Evolutionary conservation across 1,284 basidiomycete genomes (phyloP).

Genomic region (Baeospora myosura): DNA sequence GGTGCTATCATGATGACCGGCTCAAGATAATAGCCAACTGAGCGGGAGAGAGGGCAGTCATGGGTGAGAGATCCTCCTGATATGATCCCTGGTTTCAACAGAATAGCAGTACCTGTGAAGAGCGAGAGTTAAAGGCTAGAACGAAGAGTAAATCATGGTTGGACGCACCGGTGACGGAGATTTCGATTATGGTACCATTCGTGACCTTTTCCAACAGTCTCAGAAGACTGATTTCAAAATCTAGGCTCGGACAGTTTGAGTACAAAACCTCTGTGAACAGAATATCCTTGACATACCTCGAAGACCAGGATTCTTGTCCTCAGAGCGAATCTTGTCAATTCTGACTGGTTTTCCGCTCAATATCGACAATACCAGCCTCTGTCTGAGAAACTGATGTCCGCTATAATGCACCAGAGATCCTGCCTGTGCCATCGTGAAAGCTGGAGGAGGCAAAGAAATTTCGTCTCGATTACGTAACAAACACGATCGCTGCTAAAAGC

Average conservation of each 20-base stretch:
- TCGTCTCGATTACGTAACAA: not conserved
- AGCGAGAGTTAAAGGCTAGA: constrained; percentile 3
- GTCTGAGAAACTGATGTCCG: constrained; percentile 80
- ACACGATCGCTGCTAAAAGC: not conserved
- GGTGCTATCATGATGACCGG: constrained; percentile 86
- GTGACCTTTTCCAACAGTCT: constrained; percentile 88
- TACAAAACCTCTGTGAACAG: constrained; percentile 6
- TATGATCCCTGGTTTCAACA: constrained; percentile 90
- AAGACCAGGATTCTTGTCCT: constrained; percentile 92
- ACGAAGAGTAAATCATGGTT: too few relatives aligned
- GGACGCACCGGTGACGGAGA: constrained; percentile 87
- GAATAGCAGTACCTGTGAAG: constrained; percentile 72
- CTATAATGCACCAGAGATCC: constrained; percentile 49
- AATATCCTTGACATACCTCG: constrained; percentile 45
- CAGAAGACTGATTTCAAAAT: constrained; percentile 90
- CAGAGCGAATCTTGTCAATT: constrained; percentile 85
- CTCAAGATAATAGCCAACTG: constrained; percentile 93
- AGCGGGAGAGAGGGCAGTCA: constrained; percentile 81
- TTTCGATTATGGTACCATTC: constrained; percentile 94
- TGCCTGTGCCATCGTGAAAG: constrained; percentile 35
- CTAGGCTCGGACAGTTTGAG: constrained; percentile 30
- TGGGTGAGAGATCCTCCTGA: constrained; percentile 79
- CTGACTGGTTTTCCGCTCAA: constrained; percentile 83
- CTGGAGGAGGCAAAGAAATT: constrained; percentile 5
- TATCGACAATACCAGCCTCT: constrained; percentile 81